Percentiles rank a stretch among this genome's conserved stretches.
Conservation (phyloP, 495 filamentous ascomycete species). For the Trichoderma virens region DNA sequence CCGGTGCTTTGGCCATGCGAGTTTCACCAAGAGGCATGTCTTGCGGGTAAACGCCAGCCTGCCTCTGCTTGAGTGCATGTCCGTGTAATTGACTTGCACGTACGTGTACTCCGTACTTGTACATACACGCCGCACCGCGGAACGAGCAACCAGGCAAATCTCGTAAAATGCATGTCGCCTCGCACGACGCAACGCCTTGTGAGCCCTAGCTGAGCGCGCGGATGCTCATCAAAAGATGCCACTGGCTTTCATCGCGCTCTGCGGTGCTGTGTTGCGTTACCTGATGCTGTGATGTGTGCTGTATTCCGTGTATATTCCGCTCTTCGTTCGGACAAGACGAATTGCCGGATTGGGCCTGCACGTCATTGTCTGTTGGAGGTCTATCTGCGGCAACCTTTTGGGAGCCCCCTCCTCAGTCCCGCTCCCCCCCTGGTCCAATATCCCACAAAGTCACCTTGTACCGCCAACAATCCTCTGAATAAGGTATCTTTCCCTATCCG, state of each 20-base stretch:
- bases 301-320: not conserved
- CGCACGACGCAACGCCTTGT: not conserved
- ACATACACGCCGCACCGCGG: not conserved
- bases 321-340: not conserved
- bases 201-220: not conserved
- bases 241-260: not conserved
- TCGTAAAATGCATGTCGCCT: not conserved
- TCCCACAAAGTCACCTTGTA: not conserved
- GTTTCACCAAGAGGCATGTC: too few relatives aligned
- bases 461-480: not conserved
- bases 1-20: not conserved
- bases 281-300: too few relatives aligned
- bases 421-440: not conserved
- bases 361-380: not conserved
- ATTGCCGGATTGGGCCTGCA: slow-evolving; percentile 4
- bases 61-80: not conserved
- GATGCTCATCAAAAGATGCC: not conserved
- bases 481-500: not conserved
- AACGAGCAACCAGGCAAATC: too few relatives aligned
- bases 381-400: not conserved
- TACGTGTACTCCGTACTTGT: too few relatives aligned
- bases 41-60: not conserved
- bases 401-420: not conserved
- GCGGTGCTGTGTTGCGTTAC: too few relatives aligned
- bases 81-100: not conserved